Conservation (phyloP, 148 eudicot species). For the Rhododendron ferrugineum region DNA sequence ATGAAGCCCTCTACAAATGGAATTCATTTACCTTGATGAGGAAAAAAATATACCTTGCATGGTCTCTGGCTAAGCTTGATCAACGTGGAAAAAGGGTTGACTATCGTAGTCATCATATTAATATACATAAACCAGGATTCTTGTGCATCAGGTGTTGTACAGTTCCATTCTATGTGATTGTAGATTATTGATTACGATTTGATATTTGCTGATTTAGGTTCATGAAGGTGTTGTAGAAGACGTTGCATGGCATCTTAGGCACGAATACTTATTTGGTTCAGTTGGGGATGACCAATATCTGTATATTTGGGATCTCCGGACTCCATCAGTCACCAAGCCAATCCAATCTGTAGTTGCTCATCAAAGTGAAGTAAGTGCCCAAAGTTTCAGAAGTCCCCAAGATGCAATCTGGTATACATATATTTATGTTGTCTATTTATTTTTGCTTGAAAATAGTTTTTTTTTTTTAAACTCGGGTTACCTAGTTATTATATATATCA, state of each 20-base stretch:
- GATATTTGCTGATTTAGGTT: slow-evolving; percentile 31
- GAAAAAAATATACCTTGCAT: neutral
- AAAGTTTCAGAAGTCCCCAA: neutral
- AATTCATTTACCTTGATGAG: neutral
- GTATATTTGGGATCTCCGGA: slow-evolving; percentile 79
- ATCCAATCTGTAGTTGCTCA: slow-evolving; percentile 80
- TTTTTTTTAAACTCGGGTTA: no score
- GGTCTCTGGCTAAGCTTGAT: neutral
- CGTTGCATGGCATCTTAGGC: slow-evolving; percentile 77
- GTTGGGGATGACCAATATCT: slow-evolving; percentile 66
- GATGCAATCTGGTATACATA: neutral
- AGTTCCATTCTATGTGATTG: neutral
- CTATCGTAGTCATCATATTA: neutral
- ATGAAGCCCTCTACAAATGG: neutral
- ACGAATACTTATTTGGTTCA: slow-evolving; percentile 67
- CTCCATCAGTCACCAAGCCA: slow-evolving; percentile 67
- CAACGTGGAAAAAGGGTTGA: neutral
- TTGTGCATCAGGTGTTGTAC: neutral
- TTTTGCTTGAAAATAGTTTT: neutral
- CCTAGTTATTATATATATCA: no score
- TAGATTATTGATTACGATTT: neutral
- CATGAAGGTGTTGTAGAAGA: slow-evolving; percentile 77
- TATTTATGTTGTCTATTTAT: neutral
- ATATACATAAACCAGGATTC: neutral
- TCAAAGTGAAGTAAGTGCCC: slow-evolving; percentile 62